Conservation (phyloP, 495 filamentous ascomycete genomes). For the Delitschia confertaspora region DNA sequence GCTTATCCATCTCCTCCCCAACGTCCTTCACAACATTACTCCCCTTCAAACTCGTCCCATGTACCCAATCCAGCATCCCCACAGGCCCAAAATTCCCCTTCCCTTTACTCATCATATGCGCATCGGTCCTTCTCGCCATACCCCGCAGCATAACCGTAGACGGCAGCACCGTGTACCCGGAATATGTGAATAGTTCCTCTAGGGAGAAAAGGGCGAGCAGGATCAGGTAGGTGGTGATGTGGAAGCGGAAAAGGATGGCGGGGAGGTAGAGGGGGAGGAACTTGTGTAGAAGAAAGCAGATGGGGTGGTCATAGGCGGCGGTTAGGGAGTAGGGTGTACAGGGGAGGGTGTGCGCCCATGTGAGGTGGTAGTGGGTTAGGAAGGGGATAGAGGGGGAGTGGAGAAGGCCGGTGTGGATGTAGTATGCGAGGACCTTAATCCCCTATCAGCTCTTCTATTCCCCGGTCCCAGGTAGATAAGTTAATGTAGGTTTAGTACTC, state of each 20-base stretch:
- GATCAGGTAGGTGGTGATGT: slow-evolving; percentile 71
- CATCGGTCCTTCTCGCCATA: slow-evolving; percentile 60
- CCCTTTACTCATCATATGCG: slow-evolving; percentile 52
- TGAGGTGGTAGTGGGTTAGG: slow-evolving; percentile 44
- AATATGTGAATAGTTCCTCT: slow-evolving; percentile 69
- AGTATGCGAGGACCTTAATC: slow-evolving; percentile 48
- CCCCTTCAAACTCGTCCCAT: slow-evolving; percentile 58
- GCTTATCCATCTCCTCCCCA: slow-evolving; percentile 50
- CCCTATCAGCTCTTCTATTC: background rate
- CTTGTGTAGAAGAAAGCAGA: slow-evolving; percentile 57
- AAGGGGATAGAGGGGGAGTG: slow-evolving; percentile 41
- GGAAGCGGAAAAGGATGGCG: slow-evolving; percentile 54
- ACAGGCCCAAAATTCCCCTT: slow-evolving; percentile 69
- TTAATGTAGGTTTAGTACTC: slow-evolving; percentile 9
- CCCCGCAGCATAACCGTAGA: slow-evolving; percentile 64
- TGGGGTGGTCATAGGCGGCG: slow-evolving; percentile 72
- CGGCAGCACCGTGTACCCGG: slow-evolving; percentile 67
- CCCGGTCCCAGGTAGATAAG: background rate
- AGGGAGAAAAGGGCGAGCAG: slow-evolving; percentile 59
- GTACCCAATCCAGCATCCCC: slow-evolving; percentile 68
- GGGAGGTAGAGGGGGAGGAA: slow-evolving; percentile 70
- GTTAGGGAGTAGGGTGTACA: slow-evolving; percentile 59
- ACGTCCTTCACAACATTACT: slow-evolving; percentile 50
- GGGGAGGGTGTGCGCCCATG: slow-evolving; percentile 56
- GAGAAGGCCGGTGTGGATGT: slow-evolving; percentile 61